phyloP scores from a whole-genome alignment of 306 rosid species.

The Cicer yamashitae region DNA sequence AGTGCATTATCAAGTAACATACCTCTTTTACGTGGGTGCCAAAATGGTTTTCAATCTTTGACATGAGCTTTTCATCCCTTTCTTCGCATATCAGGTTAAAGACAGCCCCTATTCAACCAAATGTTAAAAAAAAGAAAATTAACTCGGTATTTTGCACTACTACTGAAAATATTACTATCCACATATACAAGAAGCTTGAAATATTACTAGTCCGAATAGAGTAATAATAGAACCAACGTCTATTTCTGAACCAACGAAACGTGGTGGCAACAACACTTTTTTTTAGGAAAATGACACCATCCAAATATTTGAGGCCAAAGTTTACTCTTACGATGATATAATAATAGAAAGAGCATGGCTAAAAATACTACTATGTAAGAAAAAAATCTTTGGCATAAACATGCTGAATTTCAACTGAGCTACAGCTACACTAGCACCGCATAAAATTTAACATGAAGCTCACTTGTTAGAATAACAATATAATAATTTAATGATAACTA shows the following conservation, averaged over 20 bases:
- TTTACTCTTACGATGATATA: neutral
- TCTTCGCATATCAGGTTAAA: constrained; percentile 62
- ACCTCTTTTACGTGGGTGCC: constrained; percentile 58
- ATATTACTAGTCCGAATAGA: constrained; percentile 5
- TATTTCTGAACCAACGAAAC: constrained; percentile 27
- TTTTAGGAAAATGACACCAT: neutral
- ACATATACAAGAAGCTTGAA: constrained; percentile 20
- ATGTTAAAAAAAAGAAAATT: neutral
- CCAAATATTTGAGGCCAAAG: neutral
- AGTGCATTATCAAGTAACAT: constrained; percentile 18
- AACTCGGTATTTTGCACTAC: constrained; percentile 1
- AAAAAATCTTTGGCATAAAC: neutral
- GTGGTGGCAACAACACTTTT: neutral
- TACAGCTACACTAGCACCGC: neutral
- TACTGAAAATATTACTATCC: constrained; percentile 1
- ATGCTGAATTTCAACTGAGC: neutral
- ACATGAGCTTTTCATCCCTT: constrained; percentile 49
- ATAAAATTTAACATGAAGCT: neutral
- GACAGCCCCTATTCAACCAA: constrained; percentile 58
- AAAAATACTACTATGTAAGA: constrained; percentile 17
- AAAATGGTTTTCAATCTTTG: constrained; percentile 60
- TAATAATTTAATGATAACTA: neutral
- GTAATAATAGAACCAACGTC: constrained; percentile 15
- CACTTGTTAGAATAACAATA: constrained; percentile 5
- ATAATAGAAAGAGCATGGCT: constrained; percentile 15